Percentiles rank a stretch among this genome's conserved stretches.
Evolutionary conservation across 1,284 basidiomycete genomes (phyloP).

Genomic region (Cutaneotrichosporon arboriforme): DNA sequence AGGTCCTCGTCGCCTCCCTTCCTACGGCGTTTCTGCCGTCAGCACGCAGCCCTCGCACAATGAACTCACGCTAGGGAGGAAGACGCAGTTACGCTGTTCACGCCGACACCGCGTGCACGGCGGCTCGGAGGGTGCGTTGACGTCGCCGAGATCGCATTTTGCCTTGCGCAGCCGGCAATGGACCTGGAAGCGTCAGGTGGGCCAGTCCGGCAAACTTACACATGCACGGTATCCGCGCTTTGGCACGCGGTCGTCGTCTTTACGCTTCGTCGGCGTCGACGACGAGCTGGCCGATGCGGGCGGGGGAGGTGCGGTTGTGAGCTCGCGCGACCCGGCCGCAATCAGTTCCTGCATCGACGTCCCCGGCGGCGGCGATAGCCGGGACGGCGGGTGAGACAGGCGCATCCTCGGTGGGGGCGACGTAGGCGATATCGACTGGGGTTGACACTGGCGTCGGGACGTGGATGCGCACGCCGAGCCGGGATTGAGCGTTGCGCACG

Average conservation of each 20-base stretch:
- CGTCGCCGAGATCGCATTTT: slow-evolving; percentile 50
- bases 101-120: slow-evolving; percentile 50
- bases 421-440: neutral
- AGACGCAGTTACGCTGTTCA: slow-evolving; percentile 49
- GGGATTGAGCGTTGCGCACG: no score
- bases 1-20: slow-evolving; percentile 22
- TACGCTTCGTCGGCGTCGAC: slow-evolving; percentile 7
- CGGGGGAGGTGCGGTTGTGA: neutral
- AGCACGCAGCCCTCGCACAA: neutral
- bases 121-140: slow-evolving; percentile 48
- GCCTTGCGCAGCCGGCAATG: slow-evolving; percentile 49
- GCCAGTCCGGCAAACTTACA: slow-evolving; percentile 19
- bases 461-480: no score
- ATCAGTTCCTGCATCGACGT: slow-evolving; percentile 15
- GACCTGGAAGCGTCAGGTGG: slow-evolving; percentile 21
- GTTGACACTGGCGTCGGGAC: no score
- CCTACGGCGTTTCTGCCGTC: slow-evolving; percentile 34
- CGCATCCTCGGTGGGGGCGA: slow-evolving; percentile 7
- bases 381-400: slow-evolving; percentile 27
- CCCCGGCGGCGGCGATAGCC: slow-evolving; percentile 33
- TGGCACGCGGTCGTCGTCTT: slow-evolving; percentile 26
- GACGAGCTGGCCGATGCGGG: neutral
- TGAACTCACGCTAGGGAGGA: slow-evolving; percentile 40
- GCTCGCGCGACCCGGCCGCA: slow-evolving; percentile 1
- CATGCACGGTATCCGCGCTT: slow-evolving; percentile 44